phyloP scores from a whole-genome alignment of 768 basidiomycete genomes.

The Podaxis sp. region DNA sequence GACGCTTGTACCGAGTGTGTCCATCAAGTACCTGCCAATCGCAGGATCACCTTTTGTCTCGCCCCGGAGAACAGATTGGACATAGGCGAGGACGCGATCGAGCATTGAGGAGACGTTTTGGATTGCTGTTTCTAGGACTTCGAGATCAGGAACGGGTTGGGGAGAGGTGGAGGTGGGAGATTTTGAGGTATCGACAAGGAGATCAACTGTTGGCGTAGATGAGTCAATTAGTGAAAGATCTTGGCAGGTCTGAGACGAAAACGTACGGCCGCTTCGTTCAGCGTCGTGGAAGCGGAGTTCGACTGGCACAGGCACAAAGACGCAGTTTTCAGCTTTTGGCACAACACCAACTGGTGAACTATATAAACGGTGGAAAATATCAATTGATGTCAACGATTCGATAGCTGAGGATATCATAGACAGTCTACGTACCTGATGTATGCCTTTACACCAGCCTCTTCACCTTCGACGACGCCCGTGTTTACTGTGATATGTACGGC shows the following conservation, averaged over 20 bases:
- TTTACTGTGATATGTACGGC: constrained; percentile 92
- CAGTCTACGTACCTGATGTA: constrained; percentile 70
- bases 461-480: constrained; percentile 69
- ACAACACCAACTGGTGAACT: constrained; percentile 88
- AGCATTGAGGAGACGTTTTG: constrained; percentile 72
- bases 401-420: neutral
- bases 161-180: constrained; percentile 45
- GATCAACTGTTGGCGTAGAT: constrained; percentile 57
- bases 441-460: constrained; percentile 76
- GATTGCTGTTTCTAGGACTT: constrained; percentile 75
- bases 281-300: constrained; percentile 79
- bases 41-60: constrained; percentile 77
- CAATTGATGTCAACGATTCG: constrained; percentile 14
- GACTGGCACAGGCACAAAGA: constrained; percentile 91
- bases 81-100: constrained; percentile 83
- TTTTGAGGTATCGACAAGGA: constrained; percentile 55
- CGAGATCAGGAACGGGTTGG: constrained; percentile 68
- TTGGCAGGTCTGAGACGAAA: constrained; percentile 1
- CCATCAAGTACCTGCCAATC: constrained; percentile 89
- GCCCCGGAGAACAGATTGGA: constrained; percentile 77
- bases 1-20: constrained; percentile 73
- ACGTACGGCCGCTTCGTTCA: constrained; percentile 85
- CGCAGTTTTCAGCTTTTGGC: constrained; percentile 92
- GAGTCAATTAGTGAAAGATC: constrained; percentile 1
- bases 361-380: constrained; percentile 18